Evolutionary conservation across 805 yeast species (phyloP), one percentile per base, ranked within the genome.

Genomic region (Jamesozyma piceae): DNA sequence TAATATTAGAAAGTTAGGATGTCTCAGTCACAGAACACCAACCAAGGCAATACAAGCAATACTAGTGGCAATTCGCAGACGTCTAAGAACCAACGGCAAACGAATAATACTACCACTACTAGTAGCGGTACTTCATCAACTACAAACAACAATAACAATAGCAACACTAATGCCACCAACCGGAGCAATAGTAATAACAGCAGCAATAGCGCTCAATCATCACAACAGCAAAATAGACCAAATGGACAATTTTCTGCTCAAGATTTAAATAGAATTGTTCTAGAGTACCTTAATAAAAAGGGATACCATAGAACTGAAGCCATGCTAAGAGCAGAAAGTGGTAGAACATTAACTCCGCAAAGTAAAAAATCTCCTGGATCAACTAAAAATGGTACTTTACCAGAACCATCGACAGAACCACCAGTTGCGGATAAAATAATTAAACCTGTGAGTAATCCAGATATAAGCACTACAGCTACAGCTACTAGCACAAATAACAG

Each of bases 261-360:
- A 4, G 97, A 92, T 60, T 71, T 92, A 58, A 90, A 89, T 62
- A 71, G 92, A 49, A 86, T 92, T 57, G 97, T 92, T 28, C 70
- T 92, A 54, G 98, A 92, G 54, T 92, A 90, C 54, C 72, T 92
- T 51, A 83, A 80, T 60, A 90, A 92, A 56, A 88, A 89, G 61
- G 99, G 99, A 2, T 92, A 87, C 57, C 89, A 84, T 52, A 78
- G 82, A 51, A 90, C 98, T 0, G 99, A 92, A 61, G 88, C 95
- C 2, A 85, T 89, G 81, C 72, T 92, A 39, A 75, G 98, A 48
- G 77, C 88, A 47, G 99, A 92, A 60, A 75, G 82, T 49, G 72
- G 86, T 1, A 78, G 82, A 45, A 72, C 79, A 0, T 67, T 68
- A 3, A 72, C 80, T 0, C 67, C 77, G 14, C 69, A 69, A 32